A percentile compares a stretch with the other conserved stretches of the same genome.
Evolutionary conservation across 805 yeast species (phyloP).

Genomic region (Candida nitratophila): DNA sequence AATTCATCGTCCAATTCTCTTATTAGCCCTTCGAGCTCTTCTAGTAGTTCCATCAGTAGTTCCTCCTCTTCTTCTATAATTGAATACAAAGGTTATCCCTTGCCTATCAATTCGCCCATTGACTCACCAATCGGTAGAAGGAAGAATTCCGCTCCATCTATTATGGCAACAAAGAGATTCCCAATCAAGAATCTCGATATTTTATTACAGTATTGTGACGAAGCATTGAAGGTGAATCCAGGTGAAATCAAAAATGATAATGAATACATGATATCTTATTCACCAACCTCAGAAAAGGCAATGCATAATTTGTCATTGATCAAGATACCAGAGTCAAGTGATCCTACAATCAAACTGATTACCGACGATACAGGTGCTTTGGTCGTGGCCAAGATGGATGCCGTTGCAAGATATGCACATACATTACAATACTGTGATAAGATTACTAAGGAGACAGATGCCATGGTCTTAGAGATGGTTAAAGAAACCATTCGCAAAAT

Average conservation of each 20-base stretch:
- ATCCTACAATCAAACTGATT: conserved; percentile 55
- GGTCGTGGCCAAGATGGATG: conserved; percentile 59
- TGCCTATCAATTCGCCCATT: conserved; percentile 24
- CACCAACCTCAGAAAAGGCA: conserved; percentile 58
- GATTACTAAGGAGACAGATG: conserved; percentile 73
- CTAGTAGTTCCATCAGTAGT: neutral
- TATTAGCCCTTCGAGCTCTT: conserved; percentile 1
- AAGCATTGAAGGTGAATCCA: conserved; percentile 65
- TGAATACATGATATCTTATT: conserved; percentile 28
- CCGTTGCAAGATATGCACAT: conserved; percentile 64
- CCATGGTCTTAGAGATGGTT: conserved; percentile 55
- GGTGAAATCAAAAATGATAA: conserved; percentile 42
- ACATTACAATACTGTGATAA: conserved; percentile 68
- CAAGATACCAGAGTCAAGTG: conserved; percentile 44
- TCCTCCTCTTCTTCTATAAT: conserved; percentile 14
- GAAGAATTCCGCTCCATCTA: conserved; percentile 33
- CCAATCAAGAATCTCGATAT: conserved; percentile 57
- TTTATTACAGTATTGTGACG: conserved; percentile 61
- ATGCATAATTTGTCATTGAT: conserved; percentile 36
- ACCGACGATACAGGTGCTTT: conserved; percentile 60
- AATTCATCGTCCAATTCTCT: conserved; percentile 5
- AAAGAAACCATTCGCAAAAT: conserved; percentile 54
- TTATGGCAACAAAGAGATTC: conserved; percentile 37
- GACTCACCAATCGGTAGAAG: conserved; percentile 22
- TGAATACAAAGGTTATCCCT: conserved; percentile 54